Conservation (phyloP, 805 yeast genomes). For the Vanderwaltozyma tropicalis region DNA sequence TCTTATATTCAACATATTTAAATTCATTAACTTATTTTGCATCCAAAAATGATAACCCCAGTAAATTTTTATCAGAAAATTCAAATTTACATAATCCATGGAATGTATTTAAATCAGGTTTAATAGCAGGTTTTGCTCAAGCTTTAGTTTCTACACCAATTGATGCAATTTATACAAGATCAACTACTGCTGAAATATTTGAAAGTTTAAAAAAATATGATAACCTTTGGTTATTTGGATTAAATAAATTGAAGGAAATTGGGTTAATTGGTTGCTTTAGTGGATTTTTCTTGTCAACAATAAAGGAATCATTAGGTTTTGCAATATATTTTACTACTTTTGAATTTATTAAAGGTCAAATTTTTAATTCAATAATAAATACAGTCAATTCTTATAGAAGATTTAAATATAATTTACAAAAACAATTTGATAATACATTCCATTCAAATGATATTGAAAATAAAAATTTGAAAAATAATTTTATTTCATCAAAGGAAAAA, state of each 20-base stretch:
- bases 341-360: constrained; percentile 66
- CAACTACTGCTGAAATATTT: constrained; percentile 63
- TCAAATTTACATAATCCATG: constrained; percentile 4
- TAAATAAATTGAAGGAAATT: constrained; percentile 54
- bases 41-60: not conserved
- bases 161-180: constrained; percentile 81
- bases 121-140: constrained; percentile 76
- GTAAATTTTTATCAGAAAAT: not conserved
- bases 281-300: constrained; percentile 67
- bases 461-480: not conserved
- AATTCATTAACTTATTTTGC: constrained; percentile 33
- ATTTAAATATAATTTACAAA: constrained; percentile 27
- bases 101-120: constrained; percentile 70
- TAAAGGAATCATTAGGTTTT: constrained; percentile 76
- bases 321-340: constrained; percentile 76
- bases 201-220: constrained; percentile 46
- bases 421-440: constrained; percentile 1
- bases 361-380: constrained; percentile 38
- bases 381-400: constrained; percentile 35
- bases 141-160: constrained; percentile 90
- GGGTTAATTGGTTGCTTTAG: constrained; percentile 84
- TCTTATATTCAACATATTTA: constrained; percentile 75
- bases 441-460: not conserved
- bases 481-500: constrained; percentile 10
- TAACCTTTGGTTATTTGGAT: constrained; percentile 70